These are phyloP conservation scores for Chlorella sp. DNA, from an alignment of 139 green algal genomes.

Conservation along the genomic window DNA sequence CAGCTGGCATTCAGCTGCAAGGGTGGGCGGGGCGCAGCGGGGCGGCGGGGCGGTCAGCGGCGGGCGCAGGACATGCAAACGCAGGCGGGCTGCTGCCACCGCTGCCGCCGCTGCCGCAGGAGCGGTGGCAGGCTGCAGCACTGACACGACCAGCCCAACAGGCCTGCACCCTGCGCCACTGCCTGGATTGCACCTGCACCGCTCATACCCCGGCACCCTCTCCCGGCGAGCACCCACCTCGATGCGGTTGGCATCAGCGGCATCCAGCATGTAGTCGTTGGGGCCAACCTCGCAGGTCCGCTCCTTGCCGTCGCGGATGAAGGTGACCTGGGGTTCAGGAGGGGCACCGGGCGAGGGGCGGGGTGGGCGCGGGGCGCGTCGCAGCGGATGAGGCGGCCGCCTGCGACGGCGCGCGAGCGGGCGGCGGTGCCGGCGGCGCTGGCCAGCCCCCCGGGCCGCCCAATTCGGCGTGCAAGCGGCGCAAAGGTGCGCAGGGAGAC, in stretches of 20 bases:
- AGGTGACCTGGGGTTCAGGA: slow-evolving; percentile 19
- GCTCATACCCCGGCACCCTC: no score
- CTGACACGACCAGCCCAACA: no score
- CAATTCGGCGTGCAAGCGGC: background rate
- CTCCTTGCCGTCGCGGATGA: background rate
- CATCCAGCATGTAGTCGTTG: slow-evolving; percentile 40
- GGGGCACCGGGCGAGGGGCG: background rate
- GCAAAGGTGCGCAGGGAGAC: background rate
- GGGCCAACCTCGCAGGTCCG: background rate
- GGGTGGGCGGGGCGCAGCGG: background rate
- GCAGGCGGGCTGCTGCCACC: background rate
- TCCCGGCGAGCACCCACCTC: slow-evolving; percentile 20
- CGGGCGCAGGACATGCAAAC: no score
- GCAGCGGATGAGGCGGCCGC: background rate
- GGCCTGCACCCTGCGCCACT: no score
- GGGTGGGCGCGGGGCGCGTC: no score
- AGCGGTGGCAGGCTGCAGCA: no score
- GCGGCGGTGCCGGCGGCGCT: background rate
- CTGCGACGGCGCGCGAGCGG: background rate
- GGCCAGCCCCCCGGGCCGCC: background rate
- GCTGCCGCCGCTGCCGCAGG: no score
- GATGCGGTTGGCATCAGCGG: slow-evolving; percentile 24
- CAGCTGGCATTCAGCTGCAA: background rate
- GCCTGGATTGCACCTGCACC: background rate
- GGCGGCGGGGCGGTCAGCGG: background rate